Conservation (phyloP, 1,284 basidiomycete genomes). For the Mycena citricolor region DNA sequence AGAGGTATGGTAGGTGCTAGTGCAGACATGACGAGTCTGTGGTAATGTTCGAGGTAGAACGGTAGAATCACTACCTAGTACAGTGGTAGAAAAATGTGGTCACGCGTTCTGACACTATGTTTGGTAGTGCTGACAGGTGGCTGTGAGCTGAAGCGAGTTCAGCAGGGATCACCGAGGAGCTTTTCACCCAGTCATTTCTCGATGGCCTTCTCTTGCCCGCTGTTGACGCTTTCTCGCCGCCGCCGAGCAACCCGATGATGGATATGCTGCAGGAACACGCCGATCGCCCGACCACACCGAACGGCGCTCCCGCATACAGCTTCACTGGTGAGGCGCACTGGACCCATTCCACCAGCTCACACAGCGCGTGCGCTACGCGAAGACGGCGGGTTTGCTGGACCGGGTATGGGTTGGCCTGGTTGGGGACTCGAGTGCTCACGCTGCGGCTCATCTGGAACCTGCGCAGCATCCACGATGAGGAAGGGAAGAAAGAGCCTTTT, state of each 20-base stretch:
- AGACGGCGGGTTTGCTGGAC: slow-evolving; percentile 36
- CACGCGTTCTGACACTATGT: too few species aligned
- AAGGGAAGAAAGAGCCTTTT: slow-evolving; percentile 52
- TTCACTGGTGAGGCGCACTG: slow-evolving; percentile 48
- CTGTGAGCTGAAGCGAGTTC: too few species aligned
- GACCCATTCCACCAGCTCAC: slow-evolving; percentile 51
- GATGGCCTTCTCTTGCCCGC: neutral
- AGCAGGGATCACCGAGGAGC: too few species aligned
- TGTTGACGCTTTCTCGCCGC: slow-evolving; percentile 14
- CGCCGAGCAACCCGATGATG: slow-evolving; percentile 49
- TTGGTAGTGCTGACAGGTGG: too few species aligned
- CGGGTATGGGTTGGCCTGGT: slow-evolving; percentile 43
- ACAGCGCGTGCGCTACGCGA: slow-evolving; percentile 22
- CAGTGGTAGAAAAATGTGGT: too few species aligned
- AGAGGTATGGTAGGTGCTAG: too few species aligned
- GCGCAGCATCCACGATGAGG: slow-evolving; percentile 64
- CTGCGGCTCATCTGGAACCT: slow-evolving; percentile 61
- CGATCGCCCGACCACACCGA: slow-evolving; percentile 45
- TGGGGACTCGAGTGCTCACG: slow-evolving; percentile 49
- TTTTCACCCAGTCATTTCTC: neutral
- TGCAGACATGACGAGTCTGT: too few species aligned
- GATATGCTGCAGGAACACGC: slow-evolving; percentile 43
- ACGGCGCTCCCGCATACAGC: slow-evolving; percentile 44
- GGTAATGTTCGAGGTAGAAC: too few species aligned
- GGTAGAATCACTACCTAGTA: too few species aligned